Conservation (phyloP, 164 flowering plant species). For the Piper betle region DNA sequence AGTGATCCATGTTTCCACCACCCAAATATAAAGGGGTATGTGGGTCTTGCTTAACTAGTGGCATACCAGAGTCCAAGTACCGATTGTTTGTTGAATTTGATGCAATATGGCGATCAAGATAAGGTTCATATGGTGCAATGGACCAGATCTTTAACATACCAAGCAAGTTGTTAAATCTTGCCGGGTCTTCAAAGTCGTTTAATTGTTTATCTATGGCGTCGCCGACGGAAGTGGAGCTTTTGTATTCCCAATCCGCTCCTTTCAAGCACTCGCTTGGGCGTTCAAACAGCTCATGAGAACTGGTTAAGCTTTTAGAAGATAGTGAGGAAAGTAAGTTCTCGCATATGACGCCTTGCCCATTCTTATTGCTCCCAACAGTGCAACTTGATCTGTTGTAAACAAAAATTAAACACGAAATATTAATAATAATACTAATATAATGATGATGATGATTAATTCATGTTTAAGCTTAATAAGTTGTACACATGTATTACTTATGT, state of each 20-base stretch:
- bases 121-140: conserved; percentile 40
- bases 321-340: conserved; percentile 30
- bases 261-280: conserved; percentile 42
- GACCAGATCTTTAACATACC: conserved; percentile 43
- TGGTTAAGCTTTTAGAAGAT: conserved; percentile 26
- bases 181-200: conserved; percentile 10
- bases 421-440: too few species aligned
- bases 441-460: too few species aligned
- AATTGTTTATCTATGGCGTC: conserved; percentile 6
- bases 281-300: conserved; percentile 30
- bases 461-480: too few species aligned
- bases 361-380: conserved; percentile 25
- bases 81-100: conserved; percentile 11
- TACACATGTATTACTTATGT: too few species aligned
- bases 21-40: too few species aligned
- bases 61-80: too few species aligned
- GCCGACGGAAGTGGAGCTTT: conserved; percentile 18
- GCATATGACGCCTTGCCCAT: conserved; percentile 18
- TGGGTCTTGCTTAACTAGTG: too few species aligned
- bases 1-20: not conserved
- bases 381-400: conserved; percentile 10
- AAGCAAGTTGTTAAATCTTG: conserved; percentile 23
- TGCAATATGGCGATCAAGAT: conserved; percentile 15
- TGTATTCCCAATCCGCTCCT: conserved; percentile 41
- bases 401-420: not conserved